A percentile compares a stretch with the other conserved stretches of the same genome.
phyloP scores from a whole-genome alignment of 345 rosid genomes.

The Excoecaria cochinchinensis region DNA sequence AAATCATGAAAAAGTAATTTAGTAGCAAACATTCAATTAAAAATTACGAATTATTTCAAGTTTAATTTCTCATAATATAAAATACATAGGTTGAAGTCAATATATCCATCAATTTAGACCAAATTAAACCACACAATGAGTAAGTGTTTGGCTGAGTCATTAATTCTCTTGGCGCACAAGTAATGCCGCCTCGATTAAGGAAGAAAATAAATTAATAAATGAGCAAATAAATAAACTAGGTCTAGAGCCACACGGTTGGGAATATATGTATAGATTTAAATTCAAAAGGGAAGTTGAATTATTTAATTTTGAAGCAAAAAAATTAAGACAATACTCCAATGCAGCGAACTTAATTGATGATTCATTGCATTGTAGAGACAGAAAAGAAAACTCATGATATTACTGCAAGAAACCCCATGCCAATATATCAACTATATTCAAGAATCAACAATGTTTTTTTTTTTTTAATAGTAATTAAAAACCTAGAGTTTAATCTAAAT shows the following conservation, averaged over 20 bases:
- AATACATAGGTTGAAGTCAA: background rate
- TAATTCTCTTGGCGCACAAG: conserved; percentile 18
- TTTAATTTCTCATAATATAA: too few species aligned
- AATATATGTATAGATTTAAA: conserved; percentile 11
- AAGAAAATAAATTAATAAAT: background rate
- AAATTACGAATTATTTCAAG: too few species aligned
- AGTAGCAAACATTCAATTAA: too few species aligned
- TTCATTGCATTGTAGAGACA: conserved; percentile 22
- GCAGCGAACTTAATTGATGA: conserved; percentile 12
- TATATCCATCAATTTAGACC: background rate
- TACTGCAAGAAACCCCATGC: conserved; percentile 4
- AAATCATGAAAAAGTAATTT: too few species aligned
- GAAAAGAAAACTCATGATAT: background rate
- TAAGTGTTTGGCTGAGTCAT: background rate
- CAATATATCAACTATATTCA: too few species aligned
- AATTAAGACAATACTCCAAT: conserved; percentile 8
- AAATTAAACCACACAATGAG: background rate
- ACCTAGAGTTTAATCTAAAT: too few species aligned
- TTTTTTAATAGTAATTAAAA: background rate
- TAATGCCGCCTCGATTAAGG: conserved; percentile 19
- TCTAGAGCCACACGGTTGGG: conserved; percentile 21
- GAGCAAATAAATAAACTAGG: background rate
- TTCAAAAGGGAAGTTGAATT: conserved; percentile 8
- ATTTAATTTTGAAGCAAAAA: conserved; percentile 17
- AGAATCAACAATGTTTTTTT: conserved; percentile 15